Base-by-base conservation (phyloP, 164 flowering plant species). In the Umbellularia californica region DNA sequence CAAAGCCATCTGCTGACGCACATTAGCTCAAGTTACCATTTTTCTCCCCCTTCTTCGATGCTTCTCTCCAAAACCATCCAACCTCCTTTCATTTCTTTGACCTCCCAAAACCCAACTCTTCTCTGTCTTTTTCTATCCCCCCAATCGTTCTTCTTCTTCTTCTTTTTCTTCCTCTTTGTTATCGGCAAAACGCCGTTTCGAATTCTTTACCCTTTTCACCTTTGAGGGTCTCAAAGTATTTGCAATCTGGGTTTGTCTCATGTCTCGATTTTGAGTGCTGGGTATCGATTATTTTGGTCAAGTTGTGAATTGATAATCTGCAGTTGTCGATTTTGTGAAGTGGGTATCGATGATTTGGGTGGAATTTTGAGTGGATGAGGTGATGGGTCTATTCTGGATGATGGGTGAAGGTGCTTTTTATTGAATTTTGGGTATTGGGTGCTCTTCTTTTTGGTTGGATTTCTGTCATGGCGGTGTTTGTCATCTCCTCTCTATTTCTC, bases 381-480 rank as follows among this genome's bases (percentile, higher is more conserved):
- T 13, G 58, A 52, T 3, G n/a, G 17, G n/a, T 55, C 19, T 13
- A 55, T 55, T 55, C 17, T 55, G 60, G 60, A 3, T 55, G 20
- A 14, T 55, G 60, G 60, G n/a, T 14, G 19, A 55, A 14, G 60
- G 17, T 55, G 60, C 10, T 17, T 30, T 14, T 66, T 5, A 20
- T 15, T 66, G n/a, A 30, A 17, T 66, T 66, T 30, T 30, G 19
- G 10, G 69, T 27, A 66, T 66, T 66, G 69, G 69, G 69, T 66
- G 69, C 47, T 35, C n/a, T 13, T 7, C n/a, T 15, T 66, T 66
- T 66, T 30, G 47, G 30, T 15, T 19, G 67, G 33, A 64, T 22
- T 24, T 22, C 14, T 25, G 13, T 64, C 12, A 3, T 64, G 23
- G 2, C 1, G 25, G 3, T 23, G 28, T 25, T 3, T 64, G 11